Conservation (phyloP, 2,329 filamentous ascomycete genomes). For the Alternaria sp. region DNA sequence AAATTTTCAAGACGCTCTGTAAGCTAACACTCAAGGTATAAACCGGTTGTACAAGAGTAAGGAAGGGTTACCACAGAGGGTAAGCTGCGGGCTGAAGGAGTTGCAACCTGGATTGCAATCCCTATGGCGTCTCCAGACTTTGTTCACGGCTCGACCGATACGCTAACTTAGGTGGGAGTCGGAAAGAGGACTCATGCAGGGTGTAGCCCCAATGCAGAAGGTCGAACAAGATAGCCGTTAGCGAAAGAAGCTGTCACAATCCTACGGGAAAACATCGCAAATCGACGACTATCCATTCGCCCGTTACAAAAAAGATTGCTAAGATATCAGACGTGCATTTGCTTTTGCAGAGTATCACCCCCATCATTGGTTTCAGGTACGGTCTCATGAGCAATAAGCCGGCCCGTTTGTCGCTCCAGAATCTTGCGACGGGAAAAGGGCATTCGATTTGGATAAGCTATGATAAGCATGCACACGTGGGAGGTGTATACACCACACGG, state of each 20-base stretch:
- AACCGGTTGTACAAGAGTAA: neutral
- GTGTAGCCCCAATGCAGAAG: conserved; percentile 26
- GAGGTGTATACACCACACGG: conserved; percentile 32
- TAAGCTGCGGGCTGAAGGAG: neutral
- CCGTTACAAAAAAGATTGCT: conserved; percentile 4
- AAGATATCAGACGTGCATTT: neutral
- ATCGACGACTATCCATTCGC: conserved; percentile 14
- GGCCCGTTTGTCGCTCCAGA: conserved; percentile 11
- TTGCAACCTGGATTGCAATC: neutral
- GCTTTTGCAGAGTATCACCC: conserved; percentile 9
- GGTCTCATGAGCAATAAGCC: conserved; percentile 11
- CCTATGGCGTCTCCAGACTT: conserved; percentile 1
- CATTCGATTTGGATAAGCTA: conserved; percentile 33
- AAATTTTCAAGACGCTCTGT: conserved; percentile 18
- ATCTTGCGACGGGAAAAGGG: conserved; percentile 18
- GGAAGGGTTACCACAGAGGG: conserved; percentile 10
- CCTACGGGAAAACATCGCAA: conserved; percentile 22
- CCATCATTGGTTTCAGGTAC: conserved; percentile 20
- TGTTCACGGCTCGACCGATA: conserved; percentile 14
- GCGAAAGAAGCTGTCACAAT: conserved; percentile 20
- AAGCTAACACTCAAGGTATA: conserved; percentile 7
- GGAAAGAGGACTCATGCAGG: conserved; percentile 9
- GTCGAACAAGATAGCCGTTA: conserved; percentile 19
- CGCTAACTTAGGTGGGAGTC: conserved; percentile 1
- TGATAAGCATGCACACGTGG: conserved; percentile 49